A percentile compares a stretch with the other conserved stretches of the same genome.
Conservation (phyloP, 1,284 basidiomycete species). For the Boletus smithii region DNA sequence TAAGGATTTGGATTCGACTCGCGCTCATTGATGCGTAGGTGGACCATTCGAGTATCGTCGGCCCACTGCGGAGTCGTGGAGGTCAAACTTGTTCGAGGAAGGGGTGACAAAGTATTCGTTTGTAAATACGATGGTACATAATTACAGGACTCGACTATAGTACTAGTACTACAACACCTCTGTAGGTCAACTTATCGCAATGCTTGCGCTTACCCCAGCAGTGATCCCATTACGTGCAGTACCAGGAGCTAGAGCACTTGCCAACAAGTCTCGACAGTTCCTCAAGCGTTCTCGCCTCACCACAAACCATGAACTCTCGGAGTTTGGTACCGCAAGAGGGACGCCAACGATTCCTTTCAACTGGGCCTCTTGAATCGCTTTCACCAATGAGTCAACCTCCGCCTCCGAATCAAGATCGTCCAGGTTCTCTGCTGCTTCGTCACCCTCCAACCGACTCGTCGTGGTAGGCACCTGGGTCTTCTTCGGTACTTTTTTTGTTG, state of each 20-base stretch:
- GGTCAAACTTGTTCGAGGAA: too few species aligned
- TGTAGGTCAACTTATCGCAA: conserved; percentile 19
- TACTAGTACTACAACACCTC: neutral
- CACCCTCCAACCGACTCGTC: conserved; percentile 45
- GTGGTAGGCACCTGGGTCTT: conserved; percentile 43
- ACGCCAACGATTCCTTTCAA: conserved; percentile 48
- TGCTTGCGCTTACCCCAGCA: conserved; percentile 16
- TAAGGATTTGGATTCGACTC: conserved; percentile 70
- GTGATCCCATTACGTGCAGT: conserved; percentile 27
- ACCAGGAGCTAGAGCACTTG: conserved; percentile 46
- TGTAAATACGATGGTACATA: neutral
- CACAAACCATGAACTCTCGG: conserved; percentile 67
- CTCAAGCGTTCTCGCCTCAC: conserved; percentile 67
- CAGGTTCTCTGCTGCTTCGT: conserved; percentile 67
- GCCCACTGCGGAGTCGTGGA: too few species aligned
- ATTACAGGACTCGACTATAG: neutral
- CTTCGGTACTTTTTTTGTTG: conserved; percentile 57
- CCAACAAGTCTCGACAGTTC: conserved; percentile 63
- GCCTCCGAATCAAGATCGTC: conserved; percentile 79
- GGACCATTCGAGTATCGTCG: conserved; percentile 53
- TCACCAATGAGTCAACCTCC: conserved; percentile 58
- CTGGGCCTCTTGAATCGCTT: conserved; percentile 52
- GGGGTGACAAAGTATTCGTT: too few species aligned
- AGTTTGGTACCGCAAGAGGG: conserved; percentile 49
- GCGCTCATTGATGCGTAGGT: conserved; percentile 64